Base-by-base conservation (phyloP, 73 alveolate genomes). In the Paramecium sexaurelia region DNA sequence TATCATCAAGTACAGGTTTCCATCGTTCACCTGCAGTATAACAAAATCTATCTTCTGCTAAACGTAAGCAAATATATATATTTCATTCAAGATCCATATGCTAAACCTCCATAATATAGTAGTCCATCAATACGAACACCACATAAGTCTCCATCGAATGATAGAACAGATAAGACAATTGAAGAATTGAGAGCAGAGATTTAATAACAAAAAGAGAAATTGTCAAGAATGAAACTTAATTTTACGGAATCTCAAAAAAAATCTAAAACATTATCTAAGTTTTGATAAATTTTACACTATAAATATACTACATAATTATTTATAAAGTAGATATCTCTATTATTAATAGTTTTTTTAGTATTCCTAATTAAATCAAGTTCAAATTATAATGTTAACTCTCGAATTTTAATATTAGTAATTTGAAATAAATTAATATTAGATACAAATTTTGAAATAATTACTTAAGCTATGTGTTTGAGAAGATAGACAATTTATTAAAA, bases 181-280 rank as follows among this genome's bases (percentile, higher is more conserved):
- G 90, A 78, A 43, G 90, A 78, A 78, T 33, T 78, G 90, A 37
- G 90, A 41, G 43, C 29, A 0, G 90, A 78, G 17, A 78, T 78
- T 22, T 78, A 78, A 40, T 13, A 29, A 35, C 22, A 78, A 33
- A 78, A 78, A 22, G 68, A 78, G 22, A 78, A 78, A 43, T 45
- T 78, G 13, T 78, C 90, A 36, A 20, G 71, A 24, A 78, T 78
- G 66, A 78, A 78, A 45, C 41, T 78, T 45, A 78, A 78, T 78
- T 78, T 78, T 45, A 78, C 90, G 7, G 90, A 78, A 78, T 78
- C 90, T 78, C 55, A 78, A 61, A 78, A 78, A 78, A 78, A 78
- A 43, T 61, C 83, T 29, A 61, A 61, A 61, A 61, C 83, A 22
- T 5, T 61, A 6, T 61, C 83, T 22, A 61, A 32, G 43, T 61